Conservation (phyloP, 2,329 filamentous ascomycete genomes). For the Dactylonectria macrodidyma region DNA sequence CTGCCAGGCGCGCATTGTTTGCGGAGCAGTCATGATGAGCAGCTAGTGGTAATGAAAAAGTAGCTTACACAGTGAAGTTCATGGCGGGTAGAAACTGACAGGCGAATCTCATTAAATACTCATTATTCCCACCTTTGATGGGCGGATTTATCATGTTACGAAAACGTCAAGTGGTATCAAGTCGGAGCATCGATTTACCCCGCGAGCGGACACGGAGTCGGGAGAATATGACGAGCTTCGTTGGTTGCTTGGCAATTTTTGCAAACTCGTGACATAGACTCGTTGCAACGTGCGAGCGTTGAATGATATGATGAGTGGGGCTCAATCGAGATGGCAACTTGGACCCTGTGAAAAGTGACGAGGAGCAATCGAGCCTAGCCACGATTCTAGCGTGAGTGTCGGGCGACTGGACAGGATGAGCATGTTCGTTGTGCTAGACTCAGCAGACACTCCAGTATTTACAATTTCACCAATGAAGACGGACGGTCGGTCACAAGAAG, state of each 20-base stretch:
- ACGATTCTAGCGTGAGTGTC: no score
- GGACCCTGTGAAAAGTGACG: no score
- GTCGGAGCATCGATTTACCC: slow-evolving; percentile 12
- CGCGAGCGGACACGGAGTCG: slow-evolving; percentile 23
- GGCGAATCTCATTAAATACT: neutral
- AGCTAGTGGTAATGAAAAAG: slow-evolving; percentile 12
- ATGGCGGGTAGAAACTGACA: neutral
- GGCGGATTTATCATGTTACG: slow-evolving; percentile 26
- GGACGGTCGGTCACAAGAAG: no score
- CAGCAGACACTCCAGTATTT: no score
- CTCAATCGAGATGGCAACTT: no score
- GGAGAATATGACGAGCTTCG: neutral
- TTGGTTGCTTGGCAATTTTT: neutral
- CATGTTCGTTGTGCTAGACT: no score
- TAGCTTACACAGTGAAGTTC: neutral
- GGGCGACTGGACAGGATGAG: no score
- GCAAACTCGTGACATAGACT: no score
- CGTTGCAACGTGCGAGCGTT: no score
- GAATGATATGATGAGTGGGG: no score
- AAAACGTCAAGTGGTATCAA: neutral
- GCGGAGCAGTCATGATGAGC: slow-evolving; percentile 27
- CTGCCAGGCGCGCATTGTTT: slow-evolving; percentile 51
- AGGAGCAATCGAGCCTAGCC: no score
- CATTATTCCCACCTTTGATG: neutral
- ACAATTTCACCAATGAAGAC: no score